Conservation (phyloP, 495 filamentous ascomycete genomes). For the Hypoxylon cercidicola region DNA sequence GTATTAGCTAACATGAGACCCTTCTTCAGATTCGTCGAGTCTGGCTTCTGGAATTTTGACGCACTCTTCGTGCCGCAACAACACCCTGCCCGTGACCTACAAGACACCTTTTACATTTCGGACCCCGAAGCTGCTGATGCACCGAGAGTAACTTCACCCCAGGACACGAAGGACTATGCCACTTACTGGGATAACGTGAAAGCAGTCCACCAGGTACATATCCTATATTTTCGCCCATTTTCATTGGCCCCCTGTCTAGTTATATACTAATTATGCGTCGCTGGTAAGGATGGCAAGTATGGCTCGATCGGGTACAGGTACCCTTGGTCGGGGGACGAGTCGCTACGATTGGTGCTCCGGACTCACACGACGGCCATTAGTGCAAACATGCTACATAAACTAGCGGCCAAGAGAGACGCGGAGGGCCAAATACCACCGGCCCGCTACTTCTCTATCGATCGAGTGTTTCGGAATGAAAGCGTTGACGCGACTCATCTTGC, state of each 20-base stretch:
- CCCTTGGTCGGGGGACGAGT: constrained; percentile 90
- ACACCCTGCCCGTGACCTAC: constrained; percentile 93
- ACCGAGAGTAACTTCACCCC: constrained; percentile 64
- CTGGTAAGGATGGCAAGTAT: constrained; percentile 74
- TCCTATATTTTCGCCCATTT: no score
- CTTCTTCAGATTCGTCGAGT: constrained; percentile 75
- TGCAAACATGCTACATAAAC: constrained; percentile 86
- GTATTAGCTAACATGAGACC: constrained; percentile 46
- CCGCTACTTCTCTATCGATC: constrained; percentile 96
- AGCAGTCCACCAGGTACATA: constrained; percentile 71
- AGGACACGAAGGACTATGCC: constrained; percentile 82
- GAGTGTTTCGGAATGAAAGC: constrained; percentile 91
- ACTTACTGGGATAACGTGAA: constrained; percentile 87
- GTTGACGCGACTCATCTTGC: constrained; percentile 97
- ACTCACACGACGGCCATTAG: constrained; percentile 96
- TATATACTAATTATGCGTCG: constrained; percentile 1
- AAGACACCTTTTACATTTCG: constrained; percentile 98
- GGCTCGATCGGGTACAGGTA: constrained; percentile 96
- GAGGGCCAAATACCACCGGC: constrained; percentile 71
- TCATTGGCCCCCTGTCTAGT: constrained; percentile 36
- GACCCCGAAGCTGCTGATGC: constrained; percentile 81
- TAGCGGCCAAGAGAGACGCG: constrained; percentile 71
- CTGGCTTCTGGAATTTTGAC: constrained; percentile 99
- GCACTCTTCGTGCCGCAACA: constrained; percentile 97
- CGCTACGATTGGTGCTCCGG: constrained; percentile 86